These are phyloP conservation scores for Diaporthe australafricana DNA, from an alignment of 2,329 filamentous ascomycete genomes.

Conservation along the genomic window DNA sequence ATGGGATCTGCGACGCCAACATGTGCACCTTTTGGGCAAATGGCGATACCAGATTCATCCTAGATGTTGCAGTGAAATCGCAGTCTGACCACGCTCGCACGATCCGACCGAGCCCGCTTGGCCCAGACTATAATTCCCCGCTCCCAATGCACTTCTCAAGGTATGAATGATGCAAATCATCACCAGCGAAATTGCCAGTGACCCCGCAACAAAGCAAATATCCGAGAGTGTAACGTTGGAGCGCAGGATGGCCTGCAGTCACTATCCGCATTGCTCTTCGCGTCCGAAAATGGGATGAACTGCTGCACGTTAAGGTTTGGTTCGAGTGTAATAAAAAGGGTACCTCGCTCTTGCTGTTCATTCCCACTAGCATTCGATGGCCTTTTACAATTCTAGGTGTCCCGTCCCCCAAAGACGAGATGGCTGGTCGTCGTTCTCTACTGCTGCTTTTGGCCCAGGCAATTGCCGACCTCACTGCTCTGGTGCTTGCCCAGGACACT, in stretches of 20 bases:
- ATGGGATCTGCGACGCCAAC: background rate
- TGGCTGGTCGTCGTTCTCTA: background rate
- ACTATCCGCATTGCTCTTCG: background rate
- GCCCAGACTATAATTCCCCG: background rate
- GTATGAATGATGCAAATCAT: conserved; percentile 4
- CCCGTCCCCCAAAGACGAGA: background rate
- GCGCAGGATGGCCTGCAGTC: background rate
- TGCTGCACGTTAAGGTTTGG: background rate
- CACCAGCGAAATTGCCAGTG: background rate
- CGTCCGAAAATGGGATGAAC: conserved; percentile 5
- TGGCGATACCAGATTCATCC: background rate
- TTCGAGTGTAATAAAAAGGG: background rate
- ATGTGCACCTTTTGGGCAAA: background rate
- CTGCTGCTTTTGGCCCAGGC: background rate
- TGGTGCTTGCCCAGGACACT: conserved; percentile 13
- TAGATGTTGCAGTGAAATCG: background rate
- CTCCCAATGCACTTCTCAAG: background rate
- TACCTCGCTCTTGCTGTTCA: background rate
- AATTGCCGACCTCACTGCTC: background rate
- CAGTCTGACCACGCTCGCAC: background rate
- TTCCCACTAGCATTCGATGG: background rate
- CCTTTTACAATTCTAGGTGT: too few relatives aligned
- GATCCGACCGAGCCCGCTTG: background rate
- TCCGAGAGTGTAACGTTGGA: conserved; percentile 28
- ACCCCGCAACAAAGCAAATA: conserved; percentile 21